Conservation (phyloP, 805 yeast species). For the Naumovozyma castellii region DNA sequence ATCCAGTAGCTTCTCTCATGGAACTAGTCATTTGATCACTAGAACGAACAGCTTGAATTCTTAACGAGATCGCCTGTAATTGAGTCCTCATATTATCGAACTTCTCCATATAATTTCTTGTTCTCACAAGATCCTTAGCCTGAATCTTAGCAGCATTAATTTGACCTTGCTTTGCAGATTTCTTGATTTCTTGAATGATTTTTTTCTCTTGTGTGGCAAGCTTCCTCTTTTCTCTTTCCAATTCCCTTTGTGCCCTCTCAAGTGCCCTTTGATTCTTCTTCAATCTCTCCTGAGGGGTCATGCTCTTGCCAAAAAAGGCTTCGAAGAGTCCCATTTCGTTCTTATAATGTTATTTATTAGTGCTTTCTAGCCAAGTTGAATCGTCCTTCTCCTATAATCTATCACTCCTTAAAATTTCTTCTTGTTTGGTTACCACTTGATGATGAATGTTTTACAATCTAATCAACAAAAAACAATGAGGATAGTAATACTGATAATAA, state of each 20-base stretch:
- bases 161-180: slow-evolving; percentile 85
- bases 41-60: slow-evolving; percentile 85
- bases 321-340: slow-evolving; percentile 56
- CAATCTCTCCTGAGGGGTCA: slow-evolving; percentile 90
- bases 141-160: slow-evolving; percentile 84
- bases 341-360: not conserved
- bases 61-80: slow-evolving; percentile 82
- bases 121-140: slow-evolving; percentile 89
- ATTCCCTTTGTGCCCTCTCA: slow-evolving; percentile 88
- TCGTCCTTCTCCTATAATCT: no score
- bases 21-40: slow-evolving; percentile 92
- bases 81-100: slow-evolving; percentile 92
- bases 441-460: not conserved
- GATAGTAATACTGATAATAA: no score
- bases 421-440: no score
- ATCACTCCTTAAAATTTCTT: not conserved
- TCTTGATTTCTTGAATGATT: slow-evolving; percentile 74
- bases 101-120: slow-evolving; percentile 70
- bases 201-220: slow-evolving; percentile 89
- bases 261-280: slow-evolving; percentile 92
- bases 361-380: no score
- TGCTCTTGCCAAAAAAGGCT: slow-evolving; percentile 91
- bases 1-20: slow-evolving; percentile 86
- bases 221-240: slow-evolving; percentile 78
- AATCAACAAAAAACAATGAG: no score